Percentiles rank a stretch among this genome's conserved stretches.
Conservation (phyloP, 148 eudicot genomes). For the Rhododendron molle region DNA sequence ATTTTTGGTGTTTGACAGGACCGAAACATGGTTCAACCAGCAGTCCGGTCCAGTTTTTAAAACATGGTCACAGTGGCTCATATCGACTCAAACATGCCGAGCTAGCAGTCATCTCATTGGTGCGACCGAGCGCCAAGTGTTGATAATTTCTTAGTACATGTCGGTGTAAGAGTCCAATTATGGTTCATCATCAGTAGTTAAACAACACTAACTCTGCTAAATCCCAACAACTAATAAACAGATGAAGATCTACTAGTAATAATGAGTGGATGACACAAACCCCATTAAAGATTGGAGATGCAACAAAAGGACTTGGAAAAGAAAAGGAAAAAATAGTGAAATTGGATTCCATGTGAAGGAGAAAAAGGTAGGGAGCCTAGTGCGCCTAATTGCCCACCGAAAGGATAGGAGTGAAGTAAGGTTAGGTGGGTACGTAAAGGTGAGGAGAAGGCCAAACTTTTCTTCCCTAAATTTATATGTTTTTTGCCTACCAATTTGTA, state of each 20-base stretch:
- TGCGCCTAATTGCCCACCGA: not conserved
- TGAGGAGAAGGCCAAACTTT: not conserved
- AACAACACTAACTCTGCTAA: not conserved
- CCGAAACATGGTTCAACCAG: not conserved
- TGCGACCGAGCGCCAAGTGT: not conserved
- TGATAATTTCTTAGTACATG: not conserved
- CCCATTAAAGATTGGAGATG: not conserved
- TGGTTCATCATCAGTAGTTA: not conserved
- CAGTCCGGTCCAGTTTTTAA: not conserved
- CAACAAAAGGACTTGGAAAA: not conserved
- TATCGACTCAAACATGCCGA: not conserved
- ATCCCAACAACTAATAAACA: not conserved
- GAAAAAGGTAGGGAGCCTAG: not conserved
- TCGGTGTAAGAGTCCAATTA: not conserved
- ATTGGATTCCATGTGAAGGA: not conserved
- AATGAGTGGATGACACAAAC: slow-evolving; percentile 1
- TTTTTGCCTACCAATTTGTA: not conserved
- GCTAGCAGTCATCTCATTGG: not conserved
- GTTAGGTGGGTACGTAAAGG: not conserved
- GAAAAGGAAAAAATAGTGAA: not conserved
- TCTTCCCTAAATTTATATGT: not conserved
- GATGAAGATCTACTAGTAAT: not conserved
- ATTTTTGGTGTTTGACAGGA: not conserved
- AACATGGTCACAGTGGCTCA: no score
- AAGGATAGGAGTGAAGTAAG: not conserved